Conservation (phyloP, 331 rosid species). For the Prunus yedoensis region DNA sequence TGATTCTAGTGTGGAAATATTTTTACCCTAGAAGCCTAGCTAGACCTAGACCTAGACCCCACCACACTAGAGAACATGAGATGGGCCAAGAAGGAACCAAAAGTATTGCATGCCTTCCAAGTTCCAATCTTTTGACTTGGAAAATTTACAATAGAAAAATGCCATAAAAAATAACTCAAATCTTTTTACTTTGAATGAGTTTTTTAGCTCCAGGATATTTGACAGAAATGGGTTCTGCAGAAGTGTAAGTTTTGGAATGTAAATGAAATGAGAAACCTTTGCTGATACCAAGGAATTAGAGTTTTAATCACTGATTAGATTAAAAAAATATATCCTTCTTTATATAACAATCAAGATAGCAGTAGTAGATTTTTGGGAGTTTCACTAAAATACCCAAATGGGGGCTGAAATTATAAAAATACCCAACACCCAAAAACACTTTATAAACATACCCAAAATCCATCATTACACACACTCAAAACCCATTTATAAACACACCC, state of each 20-base stretch:
- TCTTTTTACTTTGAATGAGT: too few species aligned
- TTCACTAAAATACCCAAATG: too few species aligned
- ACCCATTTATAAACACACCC: too few species aligned
- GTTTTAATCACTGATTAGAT: neutral
- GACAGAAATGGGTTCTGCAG: neutral
- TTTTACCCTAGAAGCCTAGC: neutral
- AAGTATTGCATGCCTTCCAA: neutral
- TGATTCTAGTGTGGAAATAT: neutral
- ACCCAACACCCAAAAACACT: too few species aligned
- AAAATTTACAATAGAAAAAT: neutral
- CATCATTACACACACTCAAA: too few species aligned
- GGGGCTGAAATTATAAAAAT: too few species aligned
- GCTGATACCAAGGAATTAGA: neutral
- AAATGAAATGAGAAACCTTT: neutral
- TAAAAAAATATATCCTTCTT: neutral
- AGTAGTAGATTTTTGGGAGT: too few species aligned
- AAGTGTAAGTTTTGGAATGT: slow-evolving; percentile 1
- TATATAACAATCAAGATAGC: neutral
- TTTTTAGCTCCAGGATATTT: neutral
- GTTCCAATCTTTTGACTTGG: neutral
- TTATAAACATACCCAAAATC: too few species aligned
- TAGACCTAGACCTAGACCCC: neutral
- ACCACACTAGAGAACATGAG: neutral
- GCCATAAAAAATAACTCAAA: neutral
- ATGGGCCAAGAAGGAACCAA: neutral